Evolutionary conservation across 148 eudicot species (phyloP).

Genomic region (Bassia scoparia): DNA sequence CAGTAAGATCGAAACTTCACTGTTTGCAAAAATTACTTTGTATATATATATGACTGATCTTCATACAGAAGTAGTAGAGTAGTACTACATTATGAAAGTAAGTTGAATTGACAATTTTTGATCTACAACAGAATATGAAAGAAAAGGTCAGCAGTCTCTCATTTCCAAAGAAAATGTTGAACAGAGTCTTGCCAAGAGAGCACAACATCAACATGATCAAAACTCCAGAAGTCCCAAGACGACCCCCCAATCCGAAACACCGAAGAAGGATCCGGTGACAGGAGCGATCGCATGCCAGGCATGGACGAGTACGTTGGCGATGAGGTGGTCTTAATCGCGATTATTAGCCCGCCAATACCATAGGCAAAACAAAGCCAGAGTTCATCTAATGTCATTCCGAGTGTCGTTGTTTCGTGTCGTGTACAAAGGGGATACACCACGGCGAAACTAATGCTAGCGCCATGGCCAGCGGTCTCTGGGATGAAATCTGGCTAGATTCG

Average conservation of each 20-base stretch:
- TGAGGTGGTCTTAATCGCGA: constrained; percentile 73
- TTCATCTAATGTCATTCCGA: constrained; percentile 47
- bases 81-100: constrained; percentile 1
- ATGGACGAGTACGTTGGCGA: constrained; percentile 26
- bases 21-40: not conserved
- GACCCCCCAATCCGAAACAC: constrained; percentile 64
- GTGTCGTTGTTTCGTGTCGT: constrained; percentile 31
- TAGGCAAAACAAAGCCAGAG: constrained; percentile 69
- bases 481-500: constrained; percentile 35
- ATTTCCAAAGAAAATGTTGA: constrained; percentile 75
- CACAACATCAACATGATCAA: constrained; percentile 62
- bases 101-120: not conserved
- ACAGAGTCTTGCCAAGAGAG: constrained; percentile 75
- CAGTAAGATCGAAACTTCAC: not conserved
- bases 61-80: not conserved
- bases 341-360: constrained; percentile 66
- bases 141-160: constrained; percentile 15
- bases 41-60: constrained; percentile 9
- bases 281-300: constrained; percentile 8
- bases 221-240: constrained; percentile 68
- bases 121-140: not conserved
- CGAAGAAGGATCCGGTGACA: constrained; percentile 35
- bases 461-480: constrained; percentile 68
- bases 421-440: constrained; percentile 73
- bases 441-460: constrained; percentile 58